A percentile compares a stretch with the other conserved stretches of the same genome.
Evolutionary conservation across 805 yeast genomes (phyloP).

Genomic region (Metschnikowia matae): DNA sequence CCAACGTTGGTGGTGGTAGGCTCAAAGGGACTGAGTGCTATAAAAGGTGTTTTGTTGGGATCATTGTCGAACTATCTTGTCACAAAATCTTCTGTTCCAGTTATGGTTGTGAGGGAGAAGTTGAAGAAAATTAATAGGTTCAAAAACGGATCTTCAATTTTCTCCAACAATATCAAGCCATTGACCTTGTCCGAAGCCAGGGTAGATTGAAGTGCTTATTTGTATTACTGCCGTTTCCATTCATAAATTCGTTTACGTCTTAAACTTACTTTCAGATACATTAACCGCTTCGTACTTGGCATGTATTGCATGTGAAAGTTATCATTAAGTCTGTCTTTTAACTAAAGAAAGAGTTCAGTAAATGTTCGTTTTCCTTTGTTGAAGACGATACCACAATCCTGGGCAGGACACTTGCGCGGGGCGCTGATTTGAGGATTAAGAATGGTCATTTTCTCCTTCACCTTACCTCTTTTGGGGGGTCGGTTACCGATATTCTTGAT

Average conservation of each 20-base stretch:
- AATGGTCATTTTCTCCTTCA: slow-evolving; percentile 19
- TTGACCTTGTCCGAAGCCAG: slow-evolving; percentile 47
- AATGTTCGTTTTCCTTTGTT: slow-evolving; percentile 46
- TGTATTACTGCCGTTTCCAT: background rate
- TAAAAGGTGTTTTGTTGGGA: slow-evolving; percentile 71
- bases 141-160: slow-evolving; percentile 44
- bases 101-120: slow-evolving; percentile 74
- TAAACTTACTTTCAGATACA: background rate
- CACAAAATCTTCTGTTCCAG: slow-evolving; percentile 68
- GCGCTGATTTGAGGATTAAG: slow-evolving; percentile 42
- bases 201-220: slow-evolving; percentile 27
- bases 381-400: slow-evolving; percentile 43
- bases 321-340: background rate
- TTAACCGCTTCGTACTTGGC: background rate
- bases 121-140: slow-evolving; percentile 63
- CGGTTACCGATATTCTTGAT: slow-evolving; percentile 58
- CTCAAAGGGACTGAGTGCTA: slow-evolving; percentile 66
- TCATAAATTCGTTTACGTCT: background rate
- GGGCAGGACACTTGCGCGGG: slow-evolving; percentile 56
- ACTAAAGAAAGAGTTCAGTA: slow-evolving; percentile 44
- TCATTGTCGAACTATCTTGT: slow-evolving; percentile 70
- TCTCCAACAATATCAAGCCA: slow-evolving; percentile 54
- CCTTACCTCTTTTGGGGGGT: slow-evolving; percentile 23
- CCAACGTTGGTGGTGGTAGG: slow-evolving; percentile 76
- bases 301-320: background rate